These are phyloP conservation scores for Zopfia rhizophila DNA, from an alignment of 2,329 filamentous ascomycete genomes.

Conservation along the genomic window DNA sequence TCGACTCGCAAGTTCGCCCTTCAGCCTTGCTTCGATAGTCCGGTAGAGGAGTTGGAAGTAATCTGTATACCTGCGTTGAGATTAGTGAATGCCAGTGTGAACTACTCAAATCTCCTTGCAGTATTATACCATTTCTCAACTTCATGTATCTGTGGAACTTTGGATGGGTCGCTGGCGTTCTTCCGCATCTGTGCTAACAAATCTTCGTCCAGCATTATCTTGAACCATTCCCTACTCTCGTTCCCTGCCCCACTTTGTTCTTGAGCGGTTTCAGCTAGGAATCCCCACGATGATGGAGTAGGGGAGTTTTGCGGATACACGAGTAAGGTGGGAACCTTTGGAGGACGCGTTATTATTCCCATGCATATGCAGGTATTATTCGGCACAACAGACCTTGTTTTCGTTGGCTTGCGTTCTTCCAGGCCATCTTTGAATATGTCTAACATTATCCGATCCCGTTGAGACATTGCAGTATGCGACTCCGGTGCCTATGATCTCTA, in stretches of 20 bases:
- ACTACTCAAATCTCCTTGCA: slow-evolving; percentile 51
- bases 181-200: slow-evolving; percentile 41
- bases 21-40: slow-evolving; percentile 52
- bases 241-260: slow-evolving; percentile 51
- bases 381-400: slow-evolving; percentile 53
- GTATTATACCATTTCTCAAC: slow-evolving; percentile 52
- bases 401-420: slow-evolving; percentile 59
- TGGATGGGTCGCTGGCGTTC: slow-evolving; percentile 18
- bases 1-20: slow-evolving; percentile 46
- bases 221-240: slow-evolving; percentile 61
- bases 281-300: slow-evolving; percentile 60
- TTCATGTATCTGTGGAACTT: slow-evolving; percentile 41
- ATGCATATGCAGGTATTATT: too few relatives aligned
- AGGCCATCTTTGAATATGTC: slow-evolving; percentile 58
- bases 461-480: slow-evolving; percentile 34
- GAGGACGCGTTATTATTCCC: too few relatives aligned
- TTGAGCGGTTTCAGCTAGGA: slow-evolving; percentile 51
- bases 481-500: slow-evolving; percentile 21
- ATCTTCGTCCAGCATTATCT: slow-evolving; percentile 61
- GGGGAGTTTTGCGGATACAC: slow-evolving; percentile 54
- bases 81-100: slow-evolving; percentile 40
- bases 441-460: slow-evolving; percentile 21
- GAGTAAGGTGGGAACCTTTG: slow-evolving; percentile 57
- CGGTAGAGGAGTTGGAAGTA: slow-evolving; percentile 60
- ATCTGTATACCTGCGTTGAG: slow-evolving; percentile 53